Conservation (phyloP, 139 green algal genomes). For the Chlamydomonas incerta region DNA sequence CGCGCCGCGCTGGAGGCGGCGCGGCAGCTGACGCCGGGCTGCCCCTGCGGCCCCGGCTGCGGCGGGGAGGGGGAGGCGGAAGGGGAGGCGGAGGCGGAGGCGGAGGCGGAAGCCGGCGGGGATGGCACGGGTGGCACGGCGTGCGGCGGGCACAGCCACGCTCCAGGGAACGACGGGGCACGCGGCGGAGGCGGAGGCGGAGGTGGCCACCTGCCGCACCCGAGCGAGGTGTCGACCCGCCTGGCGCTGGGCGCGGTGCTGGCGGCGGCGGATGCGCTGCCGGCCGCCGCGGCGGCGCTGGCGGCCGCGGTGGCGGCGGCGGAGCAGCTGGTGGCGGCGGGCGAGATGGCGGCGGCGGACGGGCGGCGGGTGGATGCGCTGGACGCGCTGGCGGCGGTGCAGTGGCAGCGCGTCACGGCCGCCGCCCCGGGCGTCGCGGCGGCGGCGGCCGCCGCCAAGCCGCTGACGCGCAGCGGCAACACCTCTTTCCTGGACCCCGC, state of each 20-base stretch:
- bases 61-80: not conserved
- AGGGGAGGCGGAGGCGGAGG: not conserved
- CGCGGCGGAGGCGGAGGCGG: not conserved
- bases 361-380: not conserved
- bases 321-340: constrained; percentile 5
- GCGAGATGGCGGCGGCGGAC: constrained; percentile 27
- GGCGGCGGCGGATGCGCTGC: not conserved
- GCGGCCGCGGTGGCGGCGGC: not conserved
- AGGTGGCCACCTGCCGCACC: not conserved
- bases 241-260: constrained; percentile 6
- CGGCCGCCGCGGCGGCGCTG: not conserved
- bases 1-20: not conserved
- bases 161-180: no score
- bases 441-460: not conserved
- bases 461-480: not conserved
- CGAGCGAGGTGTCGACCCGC: not conserved
- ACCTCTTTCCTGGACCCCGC: no score
- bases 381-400: not conserved
- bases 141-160: no score
- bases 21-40: not conserved
- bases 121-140: no score
- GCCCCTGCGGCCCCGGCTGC: not conserved
- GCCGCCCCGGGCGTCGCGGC: not conserved
- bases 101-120: not conserved
- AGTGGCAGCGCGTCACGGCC: not conserved